phyloP scores from a whole-genome alignment of 2,329 filamentous ascomycete species.

The Paracorniculantispora psalliotae region DNA sequence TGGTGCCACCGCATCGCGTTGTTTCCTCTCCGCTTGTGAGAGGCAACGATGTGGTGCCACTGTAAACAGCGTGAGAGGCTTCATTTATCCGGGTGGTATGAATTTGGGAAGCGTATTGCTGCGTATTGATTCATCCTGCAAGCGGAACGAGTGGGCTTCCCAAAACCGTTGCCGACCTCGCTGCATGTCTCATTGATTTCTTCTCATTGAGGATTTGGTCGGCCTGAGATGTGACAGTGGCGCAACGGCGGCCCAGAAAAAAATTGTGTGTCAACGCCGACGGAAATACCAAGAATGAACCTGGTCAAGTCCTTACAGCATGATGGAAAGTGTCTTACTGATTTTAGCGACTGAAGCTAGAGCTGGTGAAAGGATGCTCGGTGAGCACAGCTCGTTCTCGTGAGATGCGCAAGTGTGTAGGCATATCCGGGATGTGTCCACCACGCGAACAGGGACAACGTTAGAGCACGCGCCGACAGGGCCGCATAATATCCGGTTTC shows the following conservation, averaged over 20 bases:
- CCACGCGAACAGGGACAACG: no score
- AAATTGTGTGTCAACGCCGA: background rate
- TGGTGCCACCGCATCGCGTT: conserved; percentile 1
- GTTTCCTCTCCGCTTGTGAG: background rate
- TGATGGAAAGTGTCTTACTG: no score
- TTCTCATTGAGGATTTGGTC: background rate
- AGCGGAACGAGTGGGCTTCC: background rate
- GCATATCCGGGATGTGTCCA: no score
- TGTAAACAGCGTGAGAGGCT: background rate
- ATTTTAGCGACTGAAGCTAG: no score
- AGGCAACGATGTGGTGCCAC: background rate
- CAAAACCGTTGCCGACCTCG: background rate
- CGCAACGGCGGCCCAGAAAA: background rate
- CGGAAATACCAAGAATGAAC: background rate
- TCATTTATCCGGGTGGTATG: background rate
- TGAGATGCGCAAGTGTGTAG: background rate
- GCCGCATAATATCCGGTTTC: background rate
- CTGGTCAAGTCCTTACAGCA: no score
- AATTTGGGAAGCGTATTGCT: background rate
- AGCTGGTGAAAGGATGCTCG: no score
- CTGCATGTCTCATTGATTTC: background rate
- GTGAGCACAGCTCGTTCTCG: background rate
- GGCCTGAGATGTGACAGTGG: background rate
- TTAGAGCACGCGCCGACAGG: background rate
- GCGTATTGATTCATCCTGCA: background rate